Evolutionary conservation across 306 rosid species (phyloP), one percentile per base, ranked within the genome.

Genomic region (Dryas alaskensis): DNA sequence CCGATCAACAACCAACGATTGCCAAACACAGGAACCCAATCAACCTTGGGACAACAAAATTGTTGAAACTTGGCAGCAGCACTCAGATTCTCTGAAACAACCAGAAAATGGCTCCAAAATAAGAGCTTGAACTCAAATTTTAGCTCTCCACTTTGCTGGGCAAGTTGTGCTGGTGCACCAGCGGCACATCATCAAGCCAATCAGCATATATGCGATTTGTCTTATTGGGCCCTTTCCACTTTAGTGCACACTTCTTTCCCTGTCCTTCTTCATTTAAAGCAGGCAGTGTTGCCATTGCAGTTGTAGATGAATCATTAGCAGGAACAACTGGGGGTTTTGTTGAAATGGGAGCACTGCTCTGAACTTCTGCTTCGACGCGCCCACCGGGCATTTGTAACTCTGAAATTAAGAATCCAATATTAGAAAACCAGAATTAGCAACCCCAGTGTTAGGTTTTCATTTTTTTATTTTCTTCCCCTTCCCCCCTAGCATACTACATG

Each of bases 131-230:
- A 68, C 61, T 79, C n/a, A 17, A 74, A 64, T 27, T 1, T 81
- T 80, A 90, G 78, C 76, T 84, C 72, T 86, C 92, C 78, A 81
- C 81, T 67, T 75, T 54, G 82, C 83, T 78, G 8, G 86, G 81
- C 60, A 83, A 40, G 86, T 78, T 77, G 58, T 62, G 80, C 46
- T 60, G 65, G 19, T 31, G 27, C 67, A 25, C 70, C 4, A 86
- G 89, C 6, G 97, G 98, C 12, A 85, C 27, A 77, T 92, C 98
- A 42, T 92, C 96, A 10, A 90, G 91, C 99, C 99, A 95, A 58
- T 95, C 99, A 3, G 76, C 99, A 76, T 95, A 95, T 69, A 92
- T 92, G 12, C 82, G 89, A 62, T 92, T 85, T 70, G 92, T 86
- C 90, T 93, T 91, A 87, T 86, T 92, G 54, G 65, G 76, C 45